Percentiles rank a stretch among this genome's conserved stretches.
Evolutionary conservation across 805 yeast species (phyloP).

Genomic region (Saccharomyces jurei): DNA sequence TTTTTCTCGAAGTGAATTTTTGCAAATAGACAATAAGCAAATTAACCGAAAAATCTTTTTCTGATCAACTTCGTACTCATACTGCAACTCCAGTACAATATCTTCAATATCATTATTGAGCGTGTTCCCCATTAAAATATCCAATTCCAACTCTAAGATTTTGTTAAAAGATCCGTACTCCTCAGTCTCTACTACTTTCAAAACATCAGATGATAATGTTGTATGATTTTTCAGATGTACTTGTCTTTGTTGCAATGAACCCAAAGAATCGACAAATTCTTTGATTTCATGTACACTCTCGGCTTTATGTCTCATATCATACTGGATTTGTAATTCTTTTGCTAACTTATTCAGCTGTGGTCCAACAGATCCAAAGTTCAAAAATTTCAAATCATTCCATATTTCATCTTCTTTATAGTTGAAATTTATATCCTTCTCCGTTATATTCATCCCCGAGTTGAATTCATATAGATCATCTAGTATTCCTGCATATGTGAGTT

Average conservation of each 20-base stretch:
- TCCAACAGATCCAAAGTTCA: conserved; percentile 78
- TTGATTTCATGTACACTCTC: conserved; percentile 59
- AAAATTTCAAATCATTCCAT: conserved; percentile 43
- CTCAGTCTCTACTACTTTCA: conserved; percentile 36
- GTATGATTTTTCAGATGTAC: conserved; percentile 67
- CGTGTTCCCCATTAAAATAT: conserved; percentile 47
- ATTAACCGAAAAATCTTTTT: conserved; percentile 44
- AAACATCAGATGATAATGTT: conserved; percentile 55
- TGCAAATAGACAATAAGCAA: conserved; percentile 51
- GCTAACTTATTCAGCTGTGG: conserved; percentile 63
- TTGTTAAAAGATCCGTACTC: conserved; percentile 32
- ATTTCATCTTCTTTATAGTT: conserved; percentile 22
- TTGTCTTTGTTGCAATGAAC: conserved; percentile 59
- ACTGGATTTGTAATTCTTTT: conserved; percentile 57
- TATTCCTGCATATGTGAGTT: conserved; percentile 75
- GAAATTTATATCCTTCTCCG: conserved; percentile 16
- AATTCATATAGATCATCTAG: conserved; percentile 63
- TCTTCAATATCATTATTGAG: conserved; percentile 15
- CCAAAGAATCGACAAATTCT: conserved; percentile 60
- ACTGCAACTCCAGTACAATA: conserved; percentile 43
- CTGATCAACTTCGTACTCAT: conserved; percentile 33
- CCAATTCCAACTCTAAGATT: conserved; percentile 59
- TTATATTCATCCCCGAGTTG: conserved; percentile 32
- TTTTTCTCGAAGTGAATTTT: conserved; percentile 59
- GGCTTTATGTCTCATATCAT: conserved; percentile 50